Conservation (phyloP, 1,284 basidiomycete genomes). For the Naganishia liquefaciens region DNA sequence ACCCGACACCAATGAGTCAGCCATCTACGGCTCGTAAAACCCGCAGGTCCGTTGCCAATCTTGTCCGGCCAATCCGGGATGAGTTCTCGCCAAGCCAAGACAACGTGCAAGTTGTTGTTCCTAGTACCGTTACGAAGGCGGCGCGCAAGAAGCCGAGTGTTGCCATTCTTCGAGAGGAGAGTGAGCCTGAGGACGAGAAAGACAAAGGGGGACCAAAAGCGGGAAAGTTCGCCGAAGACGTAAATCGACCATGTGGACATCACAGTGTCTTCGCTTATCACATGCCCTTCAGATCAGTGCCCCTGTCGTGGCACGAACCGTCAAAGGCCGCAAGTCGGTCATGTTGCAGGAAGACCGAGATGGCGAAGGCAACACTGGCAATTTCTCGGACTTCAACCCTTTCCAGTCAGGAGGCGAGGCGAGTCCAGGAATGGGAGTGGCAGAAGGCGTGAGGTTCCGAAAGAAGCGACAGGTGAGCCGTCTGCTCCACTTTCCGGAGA, state of each 20-base stretch:
- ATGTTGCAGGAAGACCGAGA: slow-evolving; percentile 7
- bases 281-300: neutral
- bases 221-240: slow-evolving; percentile 16
- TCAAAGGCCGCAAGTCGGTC: slow-evolving; percentile 6
- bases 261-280: neutral
- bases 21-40: slow-evolving; percentile 41
- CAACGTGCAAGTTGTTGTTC: slow-evolving; percentile 19
- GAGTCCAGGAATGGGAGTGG: slow-evolving; percentile 16
- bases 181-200: slow-evolving; percentile 29
- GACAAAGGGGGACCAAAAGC: slow-evolving; percentile 11
- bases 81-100: slow-evolving; percentile 4
- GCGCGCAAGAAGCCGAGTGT: slow-evolving; percentile 50
- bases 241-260: neutral
- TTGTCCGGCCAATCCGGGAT: slow-evolving; percentile 58
- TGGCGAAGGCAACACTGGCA: neutral
- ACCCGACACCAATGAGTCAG: slow-evolving; percentile 37
- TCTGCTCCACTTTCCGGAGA: neutral
- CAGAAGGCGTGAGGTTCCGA: slow-evolving; percentile 8
- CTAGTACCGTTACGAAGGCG: slow-evolving; percentile 35
- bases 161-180: slow-evolving; percentile 24
- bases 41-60: slow-evolving; percentile 65
- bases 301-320: slow-evolving; percentile 10
- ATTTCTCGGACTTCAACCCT: slow-evolving; percentile 30
- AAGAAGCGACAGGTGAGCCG: slow-evolving; percentile 26
- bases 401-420: slow-evolving; percentile 31